A percentile compares a stretch with the other conserved stretches of the same genome.
Conservation (phyloP, 2,329 filamentous ascomycete species). For the Fusarium veterinarium region DNA sequence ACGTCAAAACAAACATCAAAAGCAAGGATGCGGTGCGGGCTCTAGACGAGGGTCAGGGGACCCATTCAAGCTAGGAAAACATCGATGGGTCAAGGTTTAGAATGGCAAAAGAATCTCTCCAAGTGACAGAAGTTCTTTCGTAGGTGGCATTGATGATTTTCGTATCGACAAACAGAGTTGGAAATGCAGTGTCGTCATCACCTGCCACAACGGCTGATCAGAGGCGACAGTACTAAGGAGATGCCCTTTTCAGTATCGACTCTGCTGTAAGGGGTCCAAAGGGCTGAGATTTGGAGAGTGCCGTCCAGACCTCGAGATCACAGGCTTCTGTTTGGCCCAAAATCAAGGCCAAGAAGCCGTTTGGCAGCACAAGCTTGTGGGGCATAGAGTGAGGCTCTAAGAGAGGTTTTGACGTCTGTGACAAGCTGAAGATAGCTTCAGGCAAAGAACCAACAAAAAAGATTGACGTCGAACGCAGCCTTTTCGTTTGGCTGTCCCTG, state of each 20-base stretch:
- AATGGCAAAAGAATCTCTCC: slow-evolving; percentile 10
- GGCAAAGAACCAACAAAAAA: neutral
- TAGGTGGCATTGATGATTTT: slow-evolving; percentile 32
- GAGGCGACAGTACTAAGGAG: slow-evolving; percentile 13
- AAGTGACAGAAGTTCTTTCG: slow-evolving; percentile 12
- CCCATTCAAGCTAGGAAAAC: neutral
- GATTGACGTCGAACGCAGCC: slow-evolving; percentile 11
- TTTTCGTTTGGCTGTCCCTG: neutral
- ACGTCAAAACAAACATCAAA: slow-evolving; percentile 38
- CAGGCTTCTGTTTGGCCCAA: slow-evolving; percentile 31
- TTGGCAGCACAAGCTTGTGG: slow-evolving; percentile 10
- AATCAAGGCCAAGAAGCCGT: slow-evolving; percentile 8
- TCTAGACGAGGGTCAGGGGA: neutral
- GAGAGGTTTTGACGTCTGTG: slow-evolving; percentile 3
- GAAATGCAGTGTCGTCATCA: slow-evolving; percentile 38
- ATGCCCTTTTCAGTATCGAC: slow-evolving; percentile 10
- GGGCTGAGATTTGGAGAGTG: slow-evolving; percentile 24
- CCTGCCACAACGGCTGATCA: slow-evolving; percentile 35
- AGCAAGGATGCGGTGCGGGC: slow-evolving; percentile 12
- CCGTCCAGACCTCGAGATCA: slow-evolving; percentile 17
- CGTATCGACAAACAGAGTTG: slow-evolving; percentile 21
- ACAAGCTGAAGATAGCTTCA: neutral
- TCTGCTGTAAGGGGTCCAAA: slow-evolving; percentile 15
- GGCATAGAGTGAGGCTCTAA: slow-evolving; percentile 27
- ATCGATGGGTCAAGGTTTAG: slow-evolving; percentile 8